phyloP scores from a whole-genome alignment of 2,329 filamentous ascomycete species.

The Colletotrichum paranaense region DNA sequence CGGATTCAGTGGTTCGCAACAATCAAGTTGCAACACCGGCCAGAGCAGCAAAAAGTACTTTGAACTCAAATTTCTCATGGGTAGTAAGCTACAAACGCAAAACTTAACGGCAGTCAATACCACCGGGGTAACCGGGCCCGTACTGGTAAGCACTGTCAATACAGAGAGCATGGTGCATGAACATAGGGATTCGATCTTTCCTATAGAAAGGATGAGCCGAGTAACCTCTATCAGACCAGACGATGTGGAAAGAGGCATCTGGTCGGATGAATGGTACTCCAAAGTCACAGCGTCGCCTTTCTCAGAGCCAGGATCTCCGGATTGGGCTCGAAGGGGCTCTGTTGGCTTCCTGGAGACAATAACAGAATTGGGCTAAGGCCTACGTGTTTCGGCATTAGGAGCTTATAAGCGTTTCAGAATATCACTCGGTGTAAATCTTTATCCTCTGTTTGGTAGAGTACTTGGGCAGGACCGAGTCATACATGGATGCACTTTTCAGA shows the following conservation, averaged over 20 bases:
- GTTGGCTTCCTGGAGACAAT: background rate
- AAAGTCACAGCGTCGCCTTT: background rate
- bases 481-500: too few species aligned
- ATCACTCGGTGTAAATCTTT: too few species aligned
- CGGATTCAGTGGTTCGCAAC: background rate
- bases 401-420: too few species aligned
- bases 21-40: background rate
- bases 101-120: background rate
- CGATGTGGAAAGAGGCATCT: background rate
- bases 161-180: background rate
- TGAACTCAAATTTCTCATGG: constrained; percentile 23
- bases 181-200: background rate
- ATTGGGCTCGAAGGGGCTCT: background rate
- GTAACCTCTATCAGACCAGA: background rate
- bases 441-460: too few species aligned
- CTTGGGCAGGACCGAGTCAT: too few species aligned
- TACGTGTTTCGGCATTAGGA: background rate
- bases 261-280: background rate
- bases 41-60: background rate
- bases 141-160: background rate
- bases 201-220: background rate
- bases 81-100: constrained; percentile 27
- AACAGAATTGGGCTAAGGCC: background rate
- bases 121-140: background rate
- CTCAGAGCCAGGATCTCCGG: background rate